phyloP scores from a whole-genome alignment of 2,329 filamentous ascomycete species.

The Calcarisporium arbuscula region DNA sequence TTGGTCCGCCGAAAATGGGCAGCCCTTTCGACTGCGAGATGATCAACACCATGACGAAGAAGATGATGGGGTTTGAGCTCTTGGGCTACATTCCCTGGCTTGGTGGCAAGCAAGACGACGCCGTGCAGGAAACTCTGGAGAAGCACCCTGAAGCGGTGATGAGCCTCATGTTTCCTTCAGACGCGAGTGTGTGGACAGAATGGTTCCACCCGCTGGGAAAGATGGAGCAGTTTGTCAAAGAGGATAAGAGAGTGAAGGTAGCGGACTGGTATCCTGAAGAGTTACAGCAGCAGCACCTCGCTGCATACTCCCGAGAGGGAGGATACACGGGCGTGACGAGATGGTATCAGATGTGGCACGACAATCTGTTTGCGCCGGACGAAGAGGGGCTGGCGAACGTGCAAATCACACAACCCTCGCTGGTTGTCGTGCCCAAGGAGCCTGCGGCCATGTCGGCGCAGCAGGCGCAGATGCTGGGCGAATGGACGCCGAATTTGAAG shows the following conservation, averaged over 20 bases:
- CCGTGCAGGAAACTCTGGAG: slow-evolving; percentile 16
- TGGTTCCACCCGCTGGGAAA: slow-evolving; percentile 21
- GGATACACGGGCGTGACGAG: slow-evolving; percentile 23
- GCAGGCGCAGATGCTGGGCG: slow-evolving; percentile 18
- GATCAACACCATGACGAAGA: slow-evolving; percentile 25
- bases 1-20: slow-evolving; percentile 21
- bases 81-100: slow-evolving; percentile 26
- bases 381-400: slow-evolving; percentile 15
- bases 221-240: slow-evolving; percentile 20
- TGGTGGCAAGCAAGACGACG: slow-evolving; percentile 3
- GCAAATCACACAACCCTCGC: slow-evolving; percentile 12
- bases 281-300: slow-evolving; percentile 16
- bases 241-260: slow-evolving; percentile 13
- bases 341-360: slow-evolving; percentile 25
- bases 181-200: slow-evolving; percentile 15
- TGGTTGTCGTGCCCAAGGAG: slow-evolving; percentile 17
- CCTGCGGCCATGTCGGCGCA: slow-evolving; percentile 11
- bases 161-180: slow-evolving; percentile 21
- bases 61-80: slow-evolving; percentile 20
- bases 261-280: slow-evolving; percentile 19
- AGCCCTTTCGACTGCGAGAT: slow-evolving; percentile 21
- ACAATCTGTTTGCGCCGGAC: slow-evolving; percentile 19
- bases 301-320: slow-evolving; percentile 13
- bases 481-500: slow-evolving; percentile 27
- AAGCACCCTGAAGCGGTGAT: slow-evolving; percentile 17